Evolutionary conservation across 1,284 basidiomycete species (phyloP).

Genomic region (Schizopora paradoxa): DNA sequence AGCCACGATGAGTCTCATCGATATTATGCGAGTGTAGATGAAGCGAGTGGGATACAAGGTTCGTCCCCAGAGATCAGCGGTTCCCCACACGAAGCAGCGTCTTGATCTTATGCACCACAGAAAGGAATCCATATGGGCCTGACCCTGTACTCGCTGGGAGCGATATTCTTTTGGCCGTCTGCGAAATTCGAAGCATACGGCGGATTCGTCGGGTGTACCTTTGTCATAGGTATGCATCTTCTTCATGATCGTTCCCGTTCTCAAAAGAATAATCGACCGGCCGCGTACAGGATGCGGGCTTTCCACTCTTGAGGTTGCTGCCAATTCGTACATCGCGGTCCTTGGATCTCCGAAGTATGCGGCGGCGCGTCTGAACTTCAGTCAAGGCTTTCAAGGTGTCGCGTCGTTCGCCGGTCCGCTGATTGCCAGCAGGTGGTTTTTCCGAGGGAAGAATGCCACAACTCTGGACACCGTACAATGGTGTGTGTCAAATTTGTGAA

Average conservation of each 20-base stretch:
- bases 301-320: constrained; percentile 63
- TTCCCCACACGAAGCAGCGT: constrained; percentile 13
- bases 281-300: constrained; percentile 57
- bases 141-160: constrained; percentile 65
- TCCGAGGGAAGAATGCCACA: constrained; percentile 54
- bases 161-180: constrained; percentile 79
- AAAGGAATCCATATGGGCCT: constrained; percentile 68
- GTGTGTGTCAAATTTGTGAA: constrained; percentile 26
- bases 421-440: constrained; percentile 75
- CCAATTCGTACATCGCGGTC: constrained; percentile 76
- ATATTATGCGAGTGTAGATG: constrained; percentile 39
- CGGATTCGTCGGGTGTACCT: constrained; percentile 72
- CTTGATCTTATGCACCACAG: constrained; percentile 25
- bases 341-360: constrained; percentile 66
- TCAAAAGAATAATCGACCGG: constrained; percentile 10
- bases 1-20: not conserved
- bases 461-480: constrained; percentile 71
- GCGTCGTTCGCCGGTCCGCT: constrained; percentile 77
- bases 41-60: constrained; percentile 56
- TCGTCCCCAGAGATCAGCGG: not conserved
- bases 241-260: constrained; percentile 18
- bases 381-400: constrained; percentile 79
- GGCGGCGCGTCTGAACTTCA: constrained; percentile 75
- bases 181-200: constrained; percentile 63
- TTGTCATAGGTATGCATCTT: constrained; percentile 47